Evolutionary conservation across 257 asterid species (phyloP).

Genomic region (Solanum chiquidenum): DNA sequence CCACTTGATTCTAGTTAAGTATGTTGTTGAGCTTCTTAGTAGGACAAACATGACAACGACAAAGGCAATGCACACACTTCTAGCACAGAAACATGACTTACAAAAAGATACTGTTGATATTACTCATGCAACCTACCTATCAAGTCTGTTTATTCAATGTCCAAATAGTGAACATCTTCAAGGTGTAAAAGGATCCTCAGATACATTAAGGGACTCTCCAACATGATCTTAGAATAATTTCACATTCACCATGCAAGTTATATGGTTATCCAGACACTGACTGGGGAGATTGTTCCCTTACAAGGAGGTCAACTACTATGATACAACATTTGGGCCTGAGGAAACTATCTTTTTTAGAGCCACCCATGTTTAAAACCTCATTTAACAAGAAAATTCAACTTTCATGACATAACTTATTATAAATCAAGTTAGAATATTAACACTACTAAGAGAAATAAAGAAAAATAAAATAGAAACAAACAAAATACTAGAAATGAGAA

Average conservation of each 20-base stretch:
- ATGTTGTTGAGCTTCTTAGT: no score
- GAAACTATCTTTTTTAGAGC: no score
- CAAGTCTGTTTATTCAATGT: not conserved
- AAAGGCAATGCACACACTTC: no score
- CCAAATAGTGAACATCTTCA: not conserved
- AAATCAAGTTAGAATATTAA: not conserved
- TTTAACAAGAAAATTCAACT: no score
- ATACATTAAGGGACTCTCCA: not conserved
- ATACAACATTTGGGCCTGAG: not conserved
- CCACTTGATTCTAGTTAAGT: not conserved
- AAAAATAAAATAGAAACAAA: no score
- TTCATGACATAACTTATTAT: no score
- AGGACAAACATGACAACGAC: no score
- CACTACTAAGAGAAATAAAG: not conserved
- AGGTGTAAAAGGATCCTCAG: not conserved
- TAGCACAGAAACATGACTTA: no score
- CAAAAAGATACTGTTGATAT: not conserved
- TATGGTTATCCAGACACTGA: not conserved
- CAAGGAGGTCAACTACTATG: not conserved
- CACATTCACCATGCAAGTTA: not conserved
- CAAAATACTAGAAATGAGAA: no score
- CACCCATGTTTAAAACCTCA: no score
- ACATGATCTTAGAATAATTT: not conserved
- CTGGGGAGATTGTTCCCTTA: not conserved
- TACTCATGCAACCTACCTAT: not conserved